Percentiles rank a stretch among this genome's conserved stretches.
Conservation (phyloP, 2,329 filamentous ascomycete genomes). For the Neocucurbitaria cava region DNA sequence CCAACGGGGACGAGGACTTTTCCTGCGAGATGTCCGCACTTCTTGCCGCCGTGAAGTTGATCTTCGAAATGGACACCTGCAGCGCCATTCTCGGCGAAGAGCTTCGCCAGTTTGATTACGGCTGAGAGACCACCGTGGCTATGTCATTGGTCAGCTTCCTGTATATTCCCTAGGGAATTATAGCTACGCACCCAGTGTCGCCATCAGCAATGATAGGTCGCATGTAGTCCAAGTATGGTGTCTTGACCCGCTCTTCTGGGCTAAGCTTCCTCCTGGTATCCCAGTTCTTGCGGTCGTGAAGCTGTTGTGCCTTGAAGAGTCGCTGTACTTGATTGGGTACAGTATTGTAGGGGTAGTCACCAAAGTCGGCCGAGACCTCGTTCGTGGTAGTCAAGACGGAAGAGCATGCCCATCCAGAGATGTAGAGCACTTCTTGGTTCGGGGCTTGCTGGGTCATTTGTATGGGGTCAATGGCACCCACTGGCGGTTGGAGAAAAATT, state of each 20-base stretch:
- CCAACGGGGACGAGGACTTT: constrained; percentile 94
- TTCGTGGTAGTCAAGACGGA: constrained; percentile 92
- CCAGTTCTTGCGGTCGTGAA: constrained; percentile 97
- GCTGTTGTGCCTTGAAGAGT: constrained; percentile 92
- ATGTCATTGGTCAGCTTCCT: constrained; percentile 20
- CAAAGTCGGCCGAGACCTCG: constrained; percentile 96
- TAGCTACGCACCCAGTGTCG: constrained; percentile 72
- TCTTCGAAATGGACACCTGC: constrained; percentile 98
- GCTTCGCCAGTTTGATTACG: constrained; percentile 93
- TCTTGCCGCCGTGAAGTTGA: constrained; percentile 96
- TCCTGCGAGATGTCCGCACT: constrained; percentile 94
- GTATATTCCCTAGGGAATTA: fast-evolving
- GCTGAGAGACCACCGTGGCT: constrained; percentile 90
- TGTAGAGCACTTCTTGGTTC: constrained; percentile 93
- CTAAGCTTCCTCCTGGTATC: constrained; percentile 81
- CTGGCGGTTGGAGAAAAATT: constrained; percentile 52
- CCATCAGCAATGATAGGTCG: constrained; percentile 95
- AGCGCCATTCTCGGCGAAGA: constrained; percentile 96
- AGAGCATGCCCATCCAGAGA: constrained; percentile 98
- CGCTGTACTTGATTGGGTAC: constrained; percentile 98
- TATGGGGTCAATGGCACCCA: constrained; percentile 98
- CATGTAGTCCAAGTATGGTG: constrained; percentile 89
- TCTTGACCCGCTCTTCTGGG: constrained; percentile 72
- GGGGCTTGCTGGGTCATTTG: constrained; percentile 99
- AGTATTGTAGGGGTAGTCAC: constrained; percentile 98